phyloP scores from a whole-genome alignment of 768 basidiomycete species.

The Podaxis sp. region DNA sequence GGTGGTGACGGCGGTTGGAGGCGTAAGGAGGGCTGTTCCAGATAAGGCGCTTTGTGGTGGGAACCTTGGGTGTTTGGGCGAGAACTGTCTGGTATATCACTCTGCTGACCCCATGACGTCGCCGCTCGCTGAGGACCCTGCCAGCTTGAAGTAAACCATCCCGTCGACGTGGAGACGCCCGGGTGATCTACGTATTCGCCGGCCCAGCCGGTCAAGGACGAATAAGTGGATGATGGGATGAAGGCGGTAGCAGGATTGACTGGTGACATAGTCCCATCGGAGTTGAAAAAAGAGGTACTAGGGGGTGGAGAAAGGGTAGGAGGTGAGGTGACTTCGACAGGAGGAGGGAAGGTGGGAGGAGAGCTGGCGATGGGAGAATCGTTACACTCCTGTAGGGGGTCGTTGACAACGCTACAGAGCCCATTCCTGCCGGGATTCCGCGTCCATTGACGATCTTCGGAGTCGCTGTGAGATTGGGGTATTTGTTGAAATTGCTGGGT shows the following conservation, averaged over 20 bases:
- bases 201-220: slow-evolving; percentile 34
- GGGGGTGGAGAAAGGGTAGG: slow-evolving; percentile 12
- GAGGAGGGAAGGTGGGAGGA: slow-evolving; percentile 15
- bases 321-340: slow-evolving; percentile 15
- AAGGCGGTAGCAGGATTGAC: slow-evolving; percentile 14
- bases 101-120: slow-evolving; percentile 2
- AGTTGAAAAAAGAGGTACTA: not conserved
- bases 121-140: slow-evolving; percentile 1
- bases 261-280: not conserved
- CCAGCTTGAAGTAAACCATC: not conserved
- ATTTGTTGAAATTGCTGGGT: slow-evolving; percentile 20
- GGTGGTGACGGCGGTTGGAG: not conserved
- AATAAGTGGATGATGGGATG: slow-evolving; percentile 26
- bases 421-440: slow-evolving; percentile 18
- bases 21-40: not conserved
- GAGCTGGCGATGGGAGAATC: slow-evolving; percentile 15
- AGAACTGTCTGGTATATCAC: not conserved
- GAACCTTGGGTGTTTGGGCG: slow-evolving; percentile 3
- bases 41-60: slow-evolving; percentile 6
- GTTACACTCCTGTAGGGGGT: slow-evolving; percentile 19
- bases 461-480: slow-evolving; percentile 16
- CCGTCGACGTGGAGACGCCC: not conserved
- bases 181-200: slow-evolving; percentile 24
- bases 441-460: slow-evolving; percentile 21
- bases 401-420: slow-evolving; percentile 20